These are phyloP conservation scores for Leucocoprinus sp. DNA, from an alignment of 768 basidiomycete species.

Conservation along the genomic window DNA sequence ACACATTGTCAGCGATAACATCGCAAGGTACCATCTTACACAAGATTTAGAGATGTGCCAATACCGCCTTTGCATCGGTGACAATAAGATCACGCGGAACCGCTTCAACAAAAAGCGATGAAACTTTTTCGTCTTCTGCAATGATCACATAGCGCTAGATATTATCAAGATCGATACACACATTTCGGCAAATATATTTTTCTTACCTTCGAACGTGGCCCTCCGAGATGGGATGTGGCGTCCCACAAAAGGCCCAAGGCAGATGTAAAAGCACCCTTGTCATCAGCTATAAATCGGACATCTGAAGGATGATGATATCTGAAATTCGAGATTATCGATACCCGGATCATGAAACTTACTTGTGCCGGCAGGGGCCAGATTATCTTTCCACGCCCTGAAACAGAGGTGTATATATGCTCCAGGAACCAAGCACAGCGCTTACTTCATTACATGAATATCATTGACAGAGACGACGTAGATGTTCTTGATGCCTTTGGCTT, in stretches of 20 bases:
- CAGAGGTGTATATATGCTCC: neutral
- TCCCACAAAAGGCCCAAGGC: conserved; percentile 55
- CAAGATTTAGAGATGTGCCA: conserved; percentile 28
- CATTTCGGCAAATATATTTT: neutral
- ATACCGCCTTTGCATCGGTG: conserved; percentile 41
- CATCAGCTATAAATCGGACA: conserved; percentile 60
- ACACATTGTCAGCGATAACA: neutral
- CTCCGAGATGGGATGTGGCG: conserved; percentile 53
- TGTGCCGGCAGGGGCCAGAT: conserved; percentile 48
- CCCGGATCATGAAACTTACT: conserved; percentile 27
- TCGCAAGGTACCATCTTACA: no score
- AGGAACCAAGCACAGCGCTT: conserved; percentile 10
- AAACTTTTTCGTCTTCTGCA: conserved; percentile 49
- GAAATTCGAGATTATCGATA: neutral
- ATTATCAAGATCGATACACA: neutral
- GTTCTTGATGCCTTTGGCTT: conserved; percentile 64
- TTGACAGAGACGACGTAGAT: conserved; percentile 73
- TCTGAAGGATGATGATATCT: conserved; percentile 21
- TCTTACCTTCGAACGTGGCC: conserved; percentile 55
- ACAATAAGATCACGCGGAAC: conserved; percentile 38
- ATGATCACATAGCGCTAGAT: conserved; percentile 47
- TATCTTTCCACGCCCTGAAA: conserved; percentile 58
- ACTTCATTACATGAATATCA: conserved; percentile 69
- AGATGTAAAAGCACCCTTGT: conserved; percentile 49
- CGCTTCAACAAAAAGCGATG: conserved; percentile 44